A percentile compares a stretch with the other conserved stretches of the same genome.
Conservation (phyloP, 805 yeast species). For the Lachancea nothofagi region DNA sequence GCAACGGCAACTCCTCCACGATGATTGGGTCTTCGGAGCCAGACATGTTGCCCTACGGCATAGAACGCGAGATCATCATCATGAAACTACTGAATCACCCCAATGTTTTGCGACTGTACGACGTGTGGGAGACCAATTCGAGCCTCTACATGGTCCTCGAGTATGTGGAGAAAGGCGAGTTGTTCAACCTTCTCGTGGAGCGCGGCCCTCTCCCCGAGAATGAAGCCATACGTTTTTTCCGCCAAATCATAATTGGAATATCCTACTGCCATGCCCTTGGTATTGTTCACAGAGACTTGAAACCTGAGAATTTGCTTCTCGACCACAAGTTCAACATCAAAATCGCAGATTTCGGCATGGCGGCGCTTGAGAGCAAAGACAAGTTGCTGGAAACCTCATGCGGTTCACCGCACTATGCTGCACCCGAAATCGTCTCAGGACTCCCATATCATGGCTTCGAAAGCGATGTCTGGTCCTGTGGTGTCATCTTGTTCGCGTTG, state of each 20-base stretch:
- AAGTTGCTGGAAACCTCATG: slow-evolving; percentile 88
- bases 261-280: slow-evolving; percentile 80
- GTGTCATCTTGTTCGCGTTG: slow-evolving; percentile 88
- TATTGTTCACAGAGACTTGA: slow-evolving; percentile 82
- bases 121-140: slow-evolving; percentile 83
- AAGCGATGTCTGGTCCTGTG: slow-evolving; percentile 97
- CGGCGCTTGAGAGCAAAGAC: slow-evolving; percentile 83
- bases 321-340: slow-evolving; percentile 86
- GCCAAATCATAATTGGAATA: slow-evolving; percentile 78
- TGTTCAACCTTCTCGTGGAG: slow-evolving; percentile 86
- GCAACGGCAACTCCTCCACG: slow-evolving; percentile 23
- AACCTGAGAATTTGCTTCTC: slow-evolving; percentile 72
- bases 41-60: slow-evolving; percentile 70
- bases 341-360: slow-evolving; percentile 99
- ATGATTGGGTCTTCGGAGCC: slow-evolving; percentile 43
- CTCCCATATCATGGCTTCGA: slow-evolving; percentile 94
- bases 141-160: slow-evolving; percentile 83
- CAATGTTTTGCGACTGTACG: slow-evolving; percentile 71
- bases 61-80: slow-evolving; percentile 77
- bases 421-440: slow-evolving; percentile 97
- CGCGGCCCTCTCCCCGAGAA: slow-evolving; percentile 81
- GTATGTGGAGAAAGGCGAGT: slow-evolving; percentile 95
- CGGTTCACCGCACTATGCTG: slow-evolving; percentile 98
- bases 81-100: slow-evolving; percentile 78
- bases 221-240: slow-evolving; percentile 86